Evolutionary conservation across 768 basidiomycete genomes (phyloP), one percentile per base, ranked within the genome.

Genomic region (Kwoniella heveanensis): DNA sequence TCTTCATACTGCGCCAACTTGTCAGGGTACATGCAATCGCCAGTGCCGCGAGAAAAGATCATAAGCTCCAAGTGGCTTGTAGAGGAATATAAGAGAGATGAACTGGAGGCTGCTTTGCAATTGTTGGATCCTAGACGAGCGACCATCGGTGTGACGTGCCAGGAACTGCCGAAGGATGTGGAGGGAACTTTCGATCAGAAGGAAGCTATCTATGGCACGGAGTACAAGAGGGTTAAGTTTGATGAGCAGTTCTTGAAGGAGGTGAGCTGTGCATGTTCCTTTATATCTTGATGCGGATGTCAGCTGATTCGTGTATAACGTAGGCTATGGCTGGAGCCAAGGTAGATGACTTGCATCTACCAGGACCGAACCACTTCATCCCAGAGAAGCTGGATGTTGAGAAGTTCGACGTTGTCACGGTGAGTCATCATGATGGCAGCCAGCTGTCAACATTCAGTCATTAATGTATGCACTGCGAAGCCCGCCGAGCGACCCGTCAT

Each of bases 181-280:
- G 58, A 72, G 39, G 82, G 89, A 57, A 77, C 80, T 25, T 86
- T 79, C 32, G 77, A 78, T 48, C 49, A 73, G 59, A 86, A 84
- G 48, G 96, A 98, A 80, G 88, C 88, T 47, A 92, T 92, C 87
- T 99, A 99, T 79, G 91, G 89, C 4, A 97, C 96, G 1, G 84
- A 86, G 65, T 97, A 94, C 79, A 83, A 83, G 36, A 86, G 94
- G n/a, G 73, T 79, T 21, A 72, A 70, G 57, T 73, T 81, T 29
- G 55, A 65, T 8, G 85, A 90, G 68, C 83, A 85, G 25, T 88
- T 94, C 71, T 66, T 90, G 37, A 77, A 82, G 44, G 70, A 76
- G 37, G 81, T 85, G 77, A 66, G 71, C 60, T 12, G 7, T 32
- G n/a, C 54, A 12, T 44, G 36, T 4, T n/a, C 4, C 25, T 2